A percentile compares a stretch with the other conserved stretches of the same genome.
These are phyloP conservation scores for Zygosaccharomyces bailii DNA, from an alignment of 805 yeast genomes.

Conservation along the genomic window DNA sequence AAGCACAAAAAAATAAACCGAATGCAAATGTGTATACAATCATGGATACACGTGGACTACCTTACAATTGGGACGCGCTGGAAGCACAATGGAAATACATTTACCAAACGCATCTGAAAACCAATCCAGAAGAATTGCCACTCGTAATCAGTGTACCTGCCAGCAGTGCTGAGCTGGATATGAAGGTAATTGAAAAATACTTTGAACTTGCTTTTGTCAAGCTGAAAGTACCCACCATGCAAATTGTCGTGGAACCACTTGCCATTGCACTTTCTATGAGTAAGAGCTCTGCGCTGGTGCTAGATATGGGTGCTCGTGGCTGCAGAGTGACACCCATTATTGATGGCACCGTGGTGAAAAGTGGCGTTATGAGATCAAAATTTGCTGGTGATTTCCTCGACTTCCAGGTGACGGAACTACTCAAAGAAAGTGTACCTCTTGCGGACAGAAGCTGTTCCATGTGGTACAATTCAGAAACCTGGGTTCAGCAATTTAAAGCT, in stretches of 20 bases:
- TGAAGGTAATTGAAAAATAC: slow-evolving; percentile 50
- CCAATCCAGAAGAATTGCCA: slow-evolving; percentile 60
- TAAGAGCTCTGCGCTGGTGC: slow-evolving; percentile 69
- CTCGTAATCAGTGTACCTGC: slow-evolving; percentile 46
- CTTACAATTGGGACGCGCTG: slow-evolving; percentile 72
- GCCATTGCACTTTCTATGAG: slow-evolving; percentile 78
- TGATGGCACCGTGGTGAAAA: slow-evolving; percentile 67
- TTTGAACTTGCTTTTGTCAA: slow-evolving; percentile 74
- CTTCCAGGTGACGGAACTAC: slow-evolving; percentile 44
- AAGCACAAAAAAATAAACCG: slow-evolving; percentile 11
- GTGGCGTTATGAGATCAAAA: slow-evolving; percentile 62
- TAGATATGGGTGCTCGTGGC: slow-evolving; percentile 73
- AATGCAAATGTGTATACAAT: slow-evolving; percentile 44
- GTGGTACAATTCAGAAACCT: slow-evolving; percentile 30
- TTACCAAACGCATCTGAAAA: slow-evolving; percentile 47
- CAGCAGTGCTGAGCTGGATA: slow-evolving; percentile 22
- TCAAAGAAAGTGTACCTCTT: slow-evolving; percentile 2
- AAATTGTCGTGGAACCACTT: slow-evolving; percentile 71
- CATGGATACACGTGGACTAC: slow-evolving; percentile 53
- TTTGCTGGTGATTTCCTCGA: slow-evolving; percentile 85
- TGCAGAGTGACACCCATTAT: slow-evolving; percentile 71
- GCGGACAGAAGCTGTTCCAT: slow-evolving; percentile 15
- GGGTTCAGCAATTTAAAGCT: slow-evolving; percentile 33
- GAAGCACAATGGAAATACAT: slow-evolving; percentile 66
- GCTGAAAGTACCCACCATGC: slow-evolving; percentile 70